A percentile compares a stretch with the other conserved stretches of the same genome.
These are phyloP conservation scores for Hymenoscyphus fraxineus DNA, from an alignment of 2,329 filamentous ascomycete species.

Conservation along the genomic window DNA sequence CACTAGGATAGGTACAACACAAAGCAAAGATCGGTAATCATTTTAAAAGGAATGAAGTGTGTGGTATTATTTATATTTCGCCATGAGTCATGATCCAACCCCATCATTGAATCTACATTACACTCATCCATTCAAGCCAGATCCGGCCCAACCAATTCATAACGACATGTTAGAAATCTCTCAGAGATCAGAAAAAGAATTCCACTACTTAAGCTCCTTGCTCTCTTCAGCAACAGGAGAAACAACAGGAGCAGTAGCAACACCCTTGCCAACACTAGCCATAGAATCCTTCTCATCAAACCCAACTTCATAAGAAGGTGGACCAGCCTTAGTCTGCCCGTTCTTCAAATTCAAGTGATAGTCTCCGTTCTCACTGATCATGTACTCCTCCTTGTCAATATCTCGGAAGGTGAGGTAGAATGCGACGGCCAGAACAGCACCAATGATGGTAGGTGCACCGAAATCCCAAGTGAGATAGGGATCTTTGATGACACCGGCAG, in stretches of 20 bases:
- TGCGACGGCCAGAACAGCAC: conserved; percentile 40
- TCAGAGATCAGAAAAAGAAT: neutral
- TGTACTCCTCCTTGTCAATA: conserved; percentile 37
- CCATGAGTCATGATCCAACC: neutral
- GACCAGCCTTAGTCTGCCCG: neutral
- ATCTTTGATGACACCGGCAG: conserved; percentile 44
- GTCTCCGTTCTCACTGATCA: conserved; percentile 24
- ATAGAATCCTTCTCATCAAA: conserved; percentile 5
- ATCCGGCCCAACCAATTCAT: neutral
- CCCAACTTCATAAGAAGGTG: neutral
- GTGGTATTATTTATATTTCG: neutral
- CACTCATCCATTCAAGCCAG: neutral
- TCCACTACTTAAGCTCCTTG: conserved; percentile 1
- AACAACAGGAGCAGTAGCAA: neutral
- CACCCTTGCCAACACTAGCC: neutral
- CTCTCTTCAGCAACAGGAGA: neutral
- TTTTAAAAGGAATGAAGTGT: neutral
- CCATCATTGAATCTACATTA: neutral
- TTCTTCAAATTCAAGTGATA: neutral
- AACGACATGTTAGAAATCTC: neutral
- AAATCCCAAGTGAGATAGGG: conserved; percentile 49
- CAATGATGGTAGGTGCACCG: conserved; percentile 44
- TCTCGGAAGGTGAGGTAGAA: conserved; percentile 44
- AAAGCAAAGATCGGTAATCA: no score
- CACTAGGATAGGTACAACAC: neutral